Evolutionary conservation across 768 basidiomycete genomes (phyloP).

Genomic region (Collybia nuda): DNA sequence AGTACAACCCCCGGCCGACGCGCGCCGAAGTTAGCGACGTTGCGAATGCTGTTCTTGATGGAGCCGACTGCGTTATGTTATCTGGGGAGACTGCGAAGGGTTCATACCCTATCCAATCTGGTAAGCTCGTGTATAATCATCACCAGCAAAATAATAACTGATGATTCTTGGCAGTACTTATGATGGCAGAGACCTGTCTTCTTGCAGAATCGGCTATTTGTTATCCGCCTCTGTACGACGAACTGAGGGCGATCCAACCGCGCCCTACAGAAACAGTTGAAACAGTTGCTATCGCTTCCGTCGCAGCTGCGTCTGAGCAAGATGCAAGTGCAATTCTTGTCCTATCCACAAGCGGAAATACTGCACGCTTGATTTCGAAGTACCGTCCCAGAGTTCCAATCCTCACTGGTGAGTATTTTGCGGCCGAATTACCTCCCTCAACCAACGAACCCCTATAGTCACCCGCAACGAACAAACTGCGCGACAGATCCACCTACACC

Average conservation of each 20-base stretch:
- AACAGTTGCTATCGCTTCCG: constrained; percentile 95
- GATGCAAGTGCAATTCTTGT: constrained; percentile 94
- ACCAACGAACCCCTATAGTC: constrained; percentile 43
- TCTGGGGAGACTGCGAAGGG: constrained; percentile 99
- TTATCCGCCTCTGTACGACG: constrained; percentile 92
- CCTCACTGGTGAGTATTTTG: constrained; percentile 70
- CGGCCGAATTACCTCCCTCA: background rate
- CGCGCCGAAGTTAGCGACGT: constrained; percentile 99
- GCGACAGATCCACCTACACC: constrained; percentile 94
- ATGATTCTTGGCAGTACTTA: constrained; percentile 59
- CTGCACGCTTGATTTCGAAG: constrained; percentile 94
- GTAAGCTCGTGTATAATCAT: constrained; percentile 38
- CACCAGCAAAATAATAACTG: too few relatives aligned
- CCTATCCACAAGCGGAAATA: constrained; percentile 94
- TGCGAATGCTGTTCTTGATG: constrained; percentile 98
- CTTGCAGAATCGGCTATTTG: constrained; percentile 95
- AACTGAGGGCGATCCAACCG: constrained; percentile 73
- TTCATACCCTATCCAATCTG: constrained; percentile 92
- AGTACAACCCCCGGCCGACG: constrained; percentile 98
- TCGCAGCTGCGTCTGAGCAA: constrained; percentile 94
- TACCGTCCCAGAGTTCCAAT: constrained; percentile 94
- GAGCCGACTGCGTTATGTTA: constrained; percentile 99
- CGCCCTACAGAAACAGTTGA: constrained; percentile 93
- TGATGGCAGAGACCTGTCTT: constrained; percentile 99
- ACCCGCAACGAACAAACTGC: constrained; percentile 96